Evolutionary conservation across 805 yeast species (phyloP).

Genomic region (Ogataea pignaliae): DNA sequence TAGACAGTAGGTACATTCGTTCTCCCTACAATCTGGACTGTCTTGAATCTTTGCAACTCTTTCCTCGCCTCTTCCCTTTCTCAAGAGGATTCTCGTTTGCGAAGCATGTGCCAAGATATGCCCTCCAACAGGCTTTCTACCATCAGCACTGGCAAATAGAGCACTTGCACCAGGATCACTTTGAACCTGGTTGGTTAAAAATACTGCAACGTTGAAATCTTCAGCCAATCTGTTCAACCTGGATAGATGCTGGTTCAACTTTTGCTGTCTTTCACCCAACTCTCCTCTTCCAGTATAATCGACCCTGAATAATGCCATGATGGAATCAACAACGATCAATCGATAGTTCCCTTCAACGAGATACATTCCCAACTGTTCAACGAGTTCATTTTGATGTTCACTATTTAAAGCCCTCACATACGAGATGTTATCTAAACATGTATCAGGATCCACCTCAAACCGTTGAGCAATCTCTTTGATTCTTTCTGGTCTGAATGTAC

Average conservation of each 20-base stretch:
- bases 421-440: constrained; percentile 65
- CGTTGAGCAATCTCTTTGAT: constrained; percentile 61
- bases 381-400: constrained; percentile 72
- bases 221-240: constrained; percentile 60
- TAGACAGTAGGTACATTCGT: constrained; percentile 70
- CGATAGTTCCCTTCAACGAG: constrained; percentile 65
- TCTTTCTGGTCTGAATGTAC: constrained; percentile 74
- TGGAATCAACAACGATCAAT: constrained; percentile 61
- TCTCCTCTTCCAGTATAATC: constrained; percentile 80
- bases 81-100: constrained; percentile 65
- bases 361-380: constrained; percentile 62
- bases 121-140: constrained; percentile 82
- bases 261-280: constrained; percentile 70
- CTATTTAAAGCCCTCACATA: constrained; percentile 75
- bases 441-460: constrained; percentile 64
- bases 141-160: constrained; percentile 74
- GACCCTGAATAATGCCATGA: constrained; percentile 75
- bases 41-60: constrained; percentile 77
- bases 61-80: constrained; percentile 77
- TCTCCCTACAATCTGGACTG: constrained; percentile 79
- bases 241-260: constrained; percentile 51
- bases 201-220: constrained; percentile 73
- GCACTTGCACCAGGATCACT: constrained; percentile 84
- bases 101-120: constrained; percentile 80
- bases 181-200: constrained; percentile 74